Conservation (phyloP, 345 rosid genomes). For the Aurinia saxatilis region DNA sequence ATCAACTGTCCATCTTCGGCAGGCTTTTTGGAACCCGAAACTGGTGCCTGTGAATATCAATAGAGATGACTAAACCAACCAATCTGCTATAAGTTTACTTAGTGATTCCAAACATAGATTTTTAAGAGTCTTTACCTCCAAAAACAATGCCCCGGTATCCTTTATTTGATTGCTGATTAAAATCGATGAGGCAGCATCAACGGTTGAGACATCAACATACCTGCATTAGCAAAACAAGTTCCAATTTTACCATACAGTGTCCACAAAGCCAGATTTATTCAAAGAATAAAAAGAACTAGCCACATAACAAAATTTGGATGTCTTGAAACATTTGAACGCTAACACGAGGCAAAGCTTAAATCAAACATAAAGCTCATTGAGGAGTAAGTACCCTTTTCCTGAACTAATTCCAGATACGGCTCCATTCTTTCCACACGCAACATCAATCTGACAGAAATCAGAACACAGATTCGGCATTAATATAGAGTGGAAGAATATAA, state of each 20-base stretch:
- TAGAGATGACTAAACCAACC: not conserved
- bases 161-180: slow-evolving; percentile 51
- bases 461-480: slow-evolving; percentile 10
- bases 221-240: slow-evolving; percentile 31
- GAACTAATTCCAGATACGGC: slow-evolving; percentile 63
- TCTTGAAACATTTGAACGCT: too few relatives aligned
- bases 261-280: not conserved
- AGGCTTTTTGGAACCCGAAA: slow-evolving; percentile 92
- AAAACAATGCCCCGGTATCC: slow-evolving; percentile 67
- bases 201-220: slow-evolving; percentile 90
- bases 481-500: slow-evolving; percentile 11
- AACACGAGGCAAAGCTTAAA: not conserved
- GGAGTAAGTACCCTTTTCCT: slow-evolving; percentile 69
- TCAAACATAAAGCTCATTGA: not conserved
- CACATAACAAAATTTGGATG: not conserved
- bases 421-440: slow-evolving; percentile 85
- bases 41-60: slow-evolving; percentile 62
- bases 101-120: not conserved
- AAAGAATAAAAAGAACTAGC: not conserved
- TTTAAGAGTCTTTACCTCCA: slow-evolving; percentile 49
- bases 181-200: slow-evolving; percentile 73
- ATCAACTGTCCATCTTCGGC: slow-evolving; percentile 86
- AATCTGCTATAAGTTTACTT: not conserved
- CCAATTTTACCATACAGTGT: not conserved
- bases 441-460: slow-evolving; percentile 52